Percentiles rank a stretch among this genome's conserved stretches.
phyloP scores from a whole-genome alignment of 768 basidiomycete species.

The Gautieria morchelliformis region DNA sequence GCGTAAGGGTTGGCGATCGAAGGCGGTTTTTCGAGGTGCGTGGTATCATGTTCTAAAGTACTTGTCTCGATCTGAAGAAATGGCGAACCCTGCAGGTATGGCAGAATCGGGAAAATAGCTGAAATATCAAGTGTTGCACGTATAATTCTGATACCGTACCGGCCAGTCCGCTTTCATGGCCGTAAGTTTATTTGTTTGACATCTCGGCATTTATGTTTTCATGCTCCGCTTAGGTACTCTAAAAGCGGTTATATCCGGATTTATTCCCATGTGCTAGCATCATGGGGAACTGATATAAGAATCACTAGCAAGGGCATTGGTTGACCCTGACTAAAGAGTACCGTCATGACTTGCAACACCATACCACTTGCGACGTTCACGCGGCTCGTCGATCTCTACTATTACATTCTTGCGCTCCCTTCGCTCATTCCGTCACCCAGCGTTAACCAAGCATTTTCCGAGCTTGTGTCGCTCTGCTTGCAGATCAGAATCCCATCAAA shows the following conservation, averaged over 20 bases:
- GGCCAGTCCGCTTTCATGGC: too few species aligned
- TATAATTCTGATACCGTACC: too few species aligned
- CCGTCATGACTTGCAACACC: neutral
- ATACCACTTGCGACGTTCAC: neutral
- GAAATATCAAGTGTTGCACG: too few species aligned
- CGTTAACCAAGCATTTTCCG: constrained; percentile 1
- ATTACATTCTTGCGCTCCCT: constrained; percentile 4
- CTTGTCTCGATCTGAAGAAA: neutral
- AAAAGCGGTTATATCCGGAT: too few species aligned
- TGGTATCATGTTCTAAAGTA: neutral
- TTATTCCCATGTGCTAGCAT: too few species aligned
- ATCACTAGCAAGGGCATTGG: too few species aligned
- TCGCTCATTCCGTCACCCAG: neutral
- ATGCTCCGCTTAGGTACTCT: too few species aligned
- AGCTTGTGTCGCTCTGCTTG: constrained; percentile 3
- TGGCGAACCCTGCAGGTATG: too few species aligned
- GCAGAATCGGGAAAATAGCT: too few species aligned
- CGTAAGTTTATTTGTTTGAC: too few species aligned
- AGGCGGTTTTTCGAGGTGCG: constrained; percentile 58
- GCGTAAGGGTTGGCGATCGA: constrained; percentile 47
- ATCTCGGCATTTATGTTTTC: too few species aligned
- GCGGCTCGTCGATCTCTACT: neutral
- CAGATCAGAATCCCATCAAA: constrained; percentile 4
- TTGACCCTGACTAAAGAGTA: neutral
- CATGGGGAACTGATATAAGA: too few species aligned